Evolutionary conservation across 2,329 filamentous ascomycete species (phyloP).

Genomic region (Calcarisporium arbuscula): DNA sequence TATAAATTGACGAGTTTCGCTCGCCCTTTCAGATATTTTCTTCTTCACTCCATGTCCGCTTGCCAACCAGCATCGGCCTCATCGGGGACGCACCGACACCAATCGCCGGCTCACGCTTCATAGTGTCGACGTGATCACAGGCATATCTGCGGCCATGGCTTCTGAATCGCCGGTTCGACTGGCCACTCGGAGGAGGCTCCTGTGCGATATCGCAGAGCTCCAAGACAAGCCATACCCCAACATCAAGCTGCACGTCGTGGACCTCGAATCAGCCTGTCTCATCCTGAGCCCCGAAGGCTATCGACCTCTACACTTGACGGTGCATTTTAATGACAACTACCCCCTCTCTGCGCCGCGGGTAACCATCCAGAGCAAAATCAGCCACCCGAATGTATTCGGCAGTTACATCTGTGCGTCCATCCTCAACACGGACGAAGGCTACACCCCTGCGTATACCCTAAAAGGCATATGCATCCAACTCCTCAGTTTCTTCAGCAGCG

Average conservation of each 20-base stretch:
- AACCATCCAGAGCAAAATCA: conserved; percentile 32
- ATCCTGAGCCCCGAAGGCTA: conserved; percentile 34
- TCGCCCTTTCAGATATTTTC: not conserved
- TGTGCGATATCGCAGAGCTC: conserved; percentile 40
- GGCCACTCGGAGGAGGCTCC: conserved; percentile 13
- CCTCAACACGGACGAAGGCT: conserved; percentile 33
- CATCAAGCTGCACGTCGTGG: conserved; percentile 31
- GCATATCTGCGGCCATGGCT: conserved; percentile 14
- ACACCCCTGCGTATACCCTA: conserved; percentile 44
- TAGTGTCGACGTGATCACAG: too few relatives aligned
- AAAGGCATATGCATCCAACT: conserved; percentile 44
- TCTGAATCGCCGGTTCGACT: not conserved
- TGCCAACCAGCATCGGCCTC: conserved; percentile 1
- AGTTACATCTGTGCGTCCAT: conserved; percentile 41
- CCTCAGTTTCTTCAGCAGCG: conserved; percentile 45
- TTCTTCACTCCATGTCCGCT: conserved; percentile 1
- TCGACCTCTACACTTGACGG: conserved; percentile 34
- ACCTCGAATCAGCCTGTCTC: conserved; percentile 33
- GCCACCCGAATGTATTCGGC: conserved; percentile 39
- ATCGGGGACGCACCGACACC: too few relatives aligned
- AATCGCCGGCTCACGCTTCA: not conserved
- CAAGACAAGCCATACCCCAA: conserved; percentile 39
- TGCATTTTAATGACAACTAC: conserved; percentile 28
- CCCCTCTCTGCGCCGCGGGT: conserved; percentile 33
- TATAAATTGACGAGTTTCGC: not conserved